A percentile compares a stretch with the other conserved stretches of the same genome.
phyloP scores from a whole-genome alignment of 2,329 filamentous ascomycete species.

The Colletotrichum aenigma region DNA sequence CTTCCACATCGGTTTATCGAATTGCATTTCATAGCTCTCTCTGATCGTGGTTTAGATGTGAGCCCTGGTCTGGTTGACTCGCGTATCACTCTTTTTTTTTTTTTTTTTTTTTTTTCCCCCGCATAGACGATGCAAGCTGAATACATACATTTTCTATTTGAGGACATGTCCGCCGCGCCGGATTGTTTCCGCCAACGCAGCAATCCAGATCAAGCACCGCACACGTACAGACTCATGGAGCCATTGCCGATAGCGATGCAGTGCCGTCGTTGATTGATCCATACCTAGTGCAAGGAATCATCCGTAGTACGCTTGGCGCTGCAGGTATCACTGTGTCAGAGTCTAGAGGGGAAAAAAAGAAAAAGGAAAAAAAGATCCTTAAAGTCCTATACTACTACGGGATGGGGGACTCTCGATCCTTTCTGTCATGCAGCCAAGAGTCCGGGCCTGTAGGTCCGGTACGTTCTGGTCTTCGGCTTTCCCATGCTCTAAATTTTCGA shows the following conservation, averaged over 20 bases:
- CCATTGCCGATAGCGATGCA: background rate
- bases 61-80: background rate
- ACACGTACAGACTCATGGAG: background rate
- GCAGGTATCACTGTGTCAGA: background rate
- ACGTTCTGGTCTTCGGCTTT: background rate
- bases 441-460: background rate
- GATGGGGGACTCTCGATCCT: background rate
- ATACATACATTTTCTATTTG: background rate
- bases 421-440: constrained; percentile 3
- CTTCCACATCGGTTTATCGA: background rate
- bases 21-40: background rate
- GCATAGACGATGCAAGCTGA: background rate
- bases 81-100: background rate
- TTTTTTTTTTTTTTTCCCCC: background rate
- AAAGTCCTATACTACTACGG: background rate
- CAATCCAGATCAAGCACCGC: background rate
- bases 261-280: background rate
- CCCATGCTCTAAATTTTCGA: background rate
- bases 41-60: background rate
- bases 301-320: background rate
- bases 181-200: background rate
- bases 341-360: background rate
- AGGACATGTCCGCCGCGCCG: background rate
- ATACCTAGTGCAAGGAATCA: background rate
- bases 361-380: no score